A percentile compares a stretch with the other conserved stretches of the same genome.
phyloP scores from a whole-genome alignment of 805 yeast species.

The Candida incommunis region DNA sequence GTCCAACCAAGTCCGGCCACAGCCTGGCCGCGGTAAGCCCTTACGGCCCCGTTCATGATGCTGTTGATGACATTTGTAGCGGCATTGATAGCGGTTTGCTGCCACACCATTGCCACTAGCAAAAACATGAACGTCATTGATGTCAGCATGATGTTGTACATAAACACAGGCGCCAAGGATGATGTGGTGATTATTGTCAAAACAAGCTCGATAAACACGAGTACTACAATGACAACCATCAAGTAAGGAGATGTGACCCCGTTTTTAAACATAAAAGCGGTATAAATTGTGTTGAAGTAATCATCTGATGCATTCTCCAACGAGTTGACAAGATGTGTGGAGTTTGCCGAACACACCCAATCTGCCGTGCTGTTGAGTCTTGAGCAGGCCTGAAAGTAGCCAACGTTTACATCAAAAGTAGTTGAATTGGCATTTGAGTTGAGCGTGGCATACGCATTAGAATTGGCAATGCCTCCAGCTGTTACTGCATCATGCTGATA shows the following conservation, averaged over 20 bases:
- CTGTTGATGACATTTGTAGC: not conserved
- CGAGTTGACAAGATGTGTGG: not conserved
- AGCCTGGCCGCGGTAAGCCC: not conserved
- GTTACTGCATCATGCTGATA: not conserved
- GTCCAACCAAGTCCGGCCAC: not conserved
- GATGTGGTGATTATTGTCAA: not conserved
- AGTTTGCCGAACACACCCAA: not conserved
- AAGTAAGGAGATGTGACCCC: not conserved
- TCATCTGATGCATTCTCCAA: not conserved
- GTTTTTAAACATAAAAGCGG: not conserved
- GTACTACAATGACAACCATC: not conserved
- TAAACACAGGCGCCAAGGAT: not conserved
- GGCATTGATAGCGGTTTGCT: not conserved
- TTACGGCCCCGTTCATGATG: not conserved
- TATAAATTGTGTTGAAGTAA: not conserved
- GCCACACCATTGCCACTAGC: constrained; percentile 1
- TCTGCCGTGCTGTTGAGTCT: not conserved
- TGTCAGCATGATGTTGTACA: constrained; percentile 1
- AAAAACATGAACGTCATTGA: not conserved
- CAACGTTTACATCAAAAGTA: not conserved
- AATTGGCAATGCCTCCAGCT: not conserved
- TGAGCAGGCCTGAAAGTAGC: not conserved
- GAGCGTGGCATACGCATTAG: not conserved
- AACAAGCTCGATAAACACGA: not conserved
- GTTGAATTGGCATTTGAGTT: not conserved